Conservation (phyloP, 2,329 filamentous ascomycete genomes). For the Fusarium sp. region DNA sequence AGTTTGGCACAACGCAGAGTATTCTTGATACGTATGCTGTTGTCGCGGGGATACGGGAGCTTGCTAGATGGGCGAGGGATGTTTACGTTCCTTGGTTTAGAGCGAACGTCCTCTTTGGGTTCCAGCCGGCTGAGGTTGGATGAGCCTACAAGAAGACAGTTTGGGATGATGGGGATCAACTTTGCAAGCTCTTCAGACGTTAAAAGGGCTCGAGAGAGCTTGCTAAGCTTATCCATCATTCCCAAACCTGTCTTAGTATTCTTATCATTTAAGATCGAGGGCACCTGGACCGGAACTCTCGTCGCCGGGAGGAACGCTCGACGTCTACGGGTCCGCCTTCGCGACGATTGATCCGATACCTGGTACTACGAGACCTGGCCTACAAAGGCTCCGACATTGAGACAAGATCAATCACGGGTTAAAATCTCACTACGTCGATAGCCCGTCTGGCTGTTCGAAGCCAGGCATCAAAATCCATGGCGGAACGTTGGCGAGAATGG, state of each 20-base stretch:
- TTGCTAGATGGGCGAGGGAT: constrained; percentile 18
- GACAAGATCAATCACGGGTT: too few species aligned
- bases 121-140: neutral
- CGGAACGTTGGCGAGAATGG: neutral
- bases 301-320: neutral
- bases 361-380: accelerated
- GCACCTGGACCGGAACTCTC: too few species aligned
- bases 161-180: too few species aligned
- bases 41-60: constrained; percentile 24
- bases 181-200: accelerated
- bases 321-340: neutral
- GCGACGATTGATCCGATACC: accelerated
- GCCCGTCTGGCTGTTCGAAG: accelerated
- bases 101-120: neutral
- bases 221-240: accelerated
- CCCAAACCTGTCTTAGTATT: neutral
- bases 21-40: constrained; percentile 22
- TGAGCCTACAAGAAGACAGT: neutral
- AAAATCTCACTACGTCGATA: accelerated
- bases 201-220: too few species aligned
- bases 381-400: neutral
- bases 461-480: neutral
- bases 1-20: constrained; percentile 29
- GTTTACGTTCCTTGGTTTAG: constrained; percentile 31
- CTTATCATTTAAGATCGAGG: too few species aligned